phyloP scores from a whole-genome alignment of 805 yeast genomes.

The Myxozyma sirexii region DNA sequence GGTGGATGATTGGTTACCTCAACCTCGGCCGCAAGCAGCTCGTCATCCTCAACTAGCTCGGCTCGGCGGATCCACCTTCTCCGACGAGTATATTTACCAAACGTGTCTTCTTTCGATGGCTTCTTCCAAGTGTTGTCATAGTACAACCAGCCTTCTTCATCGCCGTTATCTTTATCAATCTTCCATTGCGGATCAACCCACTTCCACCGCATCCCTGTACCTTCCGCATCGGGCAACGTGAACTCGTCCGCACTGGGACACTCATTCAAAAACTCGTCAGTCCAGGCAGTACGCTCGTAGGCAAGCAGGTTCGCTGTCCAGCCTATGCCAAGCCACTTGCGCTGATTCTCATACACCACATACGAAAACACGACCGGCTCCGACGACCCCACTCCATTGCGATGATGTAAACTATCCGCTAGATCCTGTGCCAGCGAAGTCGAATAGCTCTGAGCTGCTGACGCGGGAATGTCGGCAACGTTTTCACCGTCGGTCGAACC shows the following conservation, averaged over 20 bases:
- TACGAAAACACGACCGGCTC: conserved; percentile 79
- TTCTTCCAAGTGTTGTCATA: conserved; percentile 93
- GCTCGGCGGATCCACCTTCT: conserved; percentile 97
- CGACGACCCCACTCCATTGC: conserved; percentile 5
- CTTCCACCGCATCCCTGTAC: conserved; percentile 79
- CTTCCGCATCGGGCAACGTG: conserved; percentile 72
- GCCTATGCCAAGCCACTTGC: conserved; percentile 97
- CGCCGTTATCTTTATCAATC: conserved; percentile 57
- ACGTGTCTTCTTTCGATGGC: conserved; percentile 85
- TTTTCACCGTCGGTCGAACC: neutral
- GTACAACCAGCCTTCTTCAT: conserved; percentile 79
- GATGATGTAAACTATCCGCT: conserved; percentile 12
- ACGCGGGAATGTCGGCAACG: neutral
- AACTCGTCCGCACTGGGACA: conserved; percentile 75
- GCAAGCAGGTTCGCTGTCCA: conserved; percentile 93
- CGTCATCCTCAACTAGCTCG: conserved; percentile 56
- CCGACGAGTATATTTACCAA: conserved; percentile 87
- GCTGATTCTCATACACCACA: conserved; percentile 90
- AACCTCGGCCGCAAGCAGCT: conserved; percentile 20
- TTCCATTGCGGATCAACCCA: conserved; percentile 96
- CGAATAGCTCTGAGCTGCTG: conserved; percentile 17
- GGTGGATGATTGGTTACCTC: conserved; percentile 16
- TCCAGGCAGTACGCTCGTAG: conserved; percentile 95
- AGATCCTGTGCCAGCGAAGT: conserved; percentile 15
- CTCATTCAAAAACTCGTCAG: conserved; percentile 92